Conservation (phyloP, 495 filamentous ascomycete species). For the Hypoxylon lienhwacheense region DNA sequence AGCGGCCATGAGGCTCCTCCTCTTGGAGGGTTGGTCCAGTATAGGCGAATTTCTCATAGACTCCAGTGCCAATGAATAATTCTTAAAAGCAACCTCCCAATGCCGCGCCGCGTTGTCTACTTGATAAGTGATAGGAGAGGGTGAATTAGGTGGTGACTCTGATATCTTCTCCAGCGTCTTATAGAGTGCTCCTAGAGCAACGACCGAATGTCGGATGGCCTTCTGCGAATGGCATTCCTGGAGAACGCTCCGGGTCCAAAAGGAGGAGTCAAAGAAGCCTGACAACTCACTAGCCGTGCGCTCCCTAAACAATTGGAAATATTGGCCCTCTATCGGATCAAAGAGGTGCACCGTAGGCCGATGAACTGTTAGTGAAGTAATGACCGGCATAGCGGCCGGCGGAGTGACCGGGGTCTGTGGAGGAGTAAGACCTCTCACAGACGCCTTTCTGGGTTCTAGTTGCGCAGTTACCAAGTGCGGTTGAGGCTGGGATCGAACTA, state of each 20-base stretch:
- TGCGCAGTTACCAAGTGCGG: not conserved
- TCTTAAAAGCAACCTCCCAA: slow-evolving; percentile 49
- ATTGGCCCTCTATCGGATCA: slow-evolving; percentile 52
- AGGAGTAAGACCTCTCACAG: slow-evolving; percentile 29
- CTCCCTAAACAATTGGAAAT: slow-evolving; percentile 62
- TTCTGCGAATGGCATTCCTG: slow-evolving; percentile 64
- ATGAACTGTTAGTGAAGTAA: slow-evolving; percentile 29
- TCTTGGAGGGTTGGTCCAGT: slow-evolving; percentile 41
- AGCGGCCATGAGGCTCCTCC: slow-evolving; percentile 53
- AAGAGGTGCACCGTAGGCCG: slow-evolving; percentile 45
- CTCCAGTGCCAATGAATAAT: slow-evolving; percentile 49
- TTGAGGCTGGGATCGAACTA: slow-evolving; percentile 5
- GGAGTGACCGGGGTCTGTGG: slow-evolving; percentile 40
- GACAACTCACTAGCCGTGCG: slow-evolving; percentile 61
- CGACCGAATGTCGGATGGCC: slow-evolving; percentile 64
- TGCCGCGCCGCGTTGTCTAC: slow-evolving; percentile 44
- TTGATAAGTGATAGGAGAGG: slow-evolving; percentile 34
- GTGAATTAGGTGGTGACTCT: slow-evolving; percentile 52
- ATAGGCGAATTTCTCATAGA: slow-evolving; percentile 40
- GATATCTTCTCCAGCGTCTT: slow-evolving; percentile 59
- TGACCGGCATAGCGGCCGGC: too few relatives aligned
- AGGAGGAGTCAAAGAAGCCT: slow-evolving; percentile 63
- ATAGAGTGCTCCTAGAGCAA: slow-evolving; percentile 66
- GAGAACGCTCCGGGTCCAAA: slow-evolving; percentile 61
- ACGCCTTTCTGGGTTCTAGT: not conserved